Conservation (phyloP, 2,329 filamentous ascomycete species). For the Diaporthe citrichinensis region DNA sequence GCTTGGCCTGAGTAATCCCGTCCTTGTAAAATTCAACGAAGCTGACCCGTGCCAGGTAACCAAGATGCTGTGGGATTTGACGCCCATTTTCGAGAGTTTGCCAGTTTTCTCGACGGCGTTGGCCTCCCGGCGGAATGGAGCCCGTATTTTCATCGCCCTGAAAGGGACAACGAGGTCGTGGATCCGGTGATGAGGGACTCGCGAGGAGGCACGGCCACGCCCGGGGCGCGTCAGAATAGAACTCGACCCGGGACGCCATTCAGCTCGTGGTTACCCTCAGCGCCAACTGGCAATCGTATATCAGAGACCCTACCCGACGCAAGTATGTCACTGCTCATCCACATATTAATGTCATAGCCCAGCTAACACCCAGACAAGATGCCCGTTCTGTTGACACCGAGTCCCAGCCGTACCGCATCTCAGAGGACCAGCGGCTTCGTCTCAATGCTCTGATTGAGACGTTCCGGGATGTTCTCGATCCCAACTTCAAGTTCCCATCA, state of each 20-base stretch:
- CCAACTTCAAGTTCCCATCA: slow-evolving; percentile 51
- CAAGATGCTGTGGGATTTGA: slow-evolving; percentile 10
- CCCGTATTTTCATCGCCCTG: slow-evolving; percentile 12
- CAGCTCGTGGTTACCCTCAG: slow-evolving; percentile 22
- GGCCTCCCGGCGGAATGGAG: slow-evolving; percentile 18
- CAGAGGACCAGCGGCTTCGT: slow-evolving; percentile 10
- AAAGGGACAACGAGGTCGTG: neutral
- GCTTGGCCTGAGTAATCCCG: too few species aligned
- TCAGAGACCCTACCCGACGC: slow-evolving; percentile 6
- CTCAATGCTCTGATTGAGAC: neutral
- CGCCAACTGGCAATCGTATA: slow-evolving; percentile 17
- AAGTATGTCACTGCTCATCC: neutral
- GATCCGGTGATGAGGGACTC: neutral
- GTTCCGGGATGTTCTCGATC: neutral
- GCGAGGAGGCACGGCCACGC: neutral
- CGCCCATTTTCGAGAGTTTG: slow-evolving; percentile 14
- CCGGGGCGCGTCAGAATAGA: neutral
- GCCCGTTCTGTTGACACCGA: neutral
- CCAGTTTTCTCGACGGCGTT: slow-evolving; percentile 7
- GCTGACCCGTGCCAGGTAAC: neutral
- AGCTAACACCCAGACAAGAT: neutral
- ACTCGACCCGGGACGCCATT: slow-evolving; percentile 8
- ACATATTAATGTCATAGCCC: neutral
- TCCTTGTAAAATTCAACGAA: too few species aligned
- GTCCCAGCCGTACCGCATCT: neutral